phyloP scores from a whole-genome alignment of 1,139 yeast species.

The Nakaseomyces nivariensis region DNA sequence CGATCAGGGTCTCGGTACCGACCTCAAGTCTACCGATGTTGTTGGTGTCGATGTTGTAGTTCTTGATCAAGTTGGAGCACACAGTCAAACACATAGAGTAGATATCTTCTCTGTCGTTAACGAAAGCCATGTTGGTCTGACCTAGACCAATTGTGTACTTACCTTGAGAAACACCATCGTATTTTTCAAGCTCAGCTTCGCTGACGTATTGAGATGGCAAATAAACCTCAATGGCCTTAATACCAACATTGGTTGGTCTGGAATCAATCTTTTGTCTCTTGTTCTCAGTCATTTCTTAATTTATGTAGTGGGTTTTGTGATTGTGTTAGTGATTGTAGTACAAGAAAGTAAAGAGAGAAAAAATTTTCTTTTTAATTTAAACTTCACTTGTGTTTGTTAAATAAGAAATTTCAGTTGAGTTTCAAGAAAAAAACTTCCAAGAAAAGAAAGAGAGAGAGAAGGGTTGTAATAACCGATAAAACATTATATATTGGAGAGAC shows the following conservation, averaged over 20 bases:
- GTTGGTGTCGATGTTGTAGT: conserved; percentile 72
- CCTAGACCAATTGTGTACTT: conserved; percentile 98
- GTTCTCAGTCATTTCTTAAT: conserved; percentile 25
- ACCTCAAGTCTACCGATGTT: conserved; percentile 92
- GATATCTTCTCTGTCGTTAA: conserved; percentile 94
- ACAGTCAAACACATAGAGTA: conserved; percentile 87
- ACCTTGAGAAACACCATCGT: conserved; percentile 82
- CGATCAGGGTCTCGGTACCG: conserved; percentile 95
- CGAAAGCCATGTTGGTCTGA: conserved; percentile 96
- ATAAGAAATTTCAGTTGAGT: no score
- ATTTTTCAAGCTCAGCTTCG: conserved; percentile 79
- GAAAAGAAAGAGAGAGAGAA: no score
- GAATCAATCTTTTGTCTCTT: conserved; percentile 26
- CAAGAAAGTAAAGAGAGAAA: background rate
- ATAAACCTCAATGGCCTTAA: conserved; percentile 90
- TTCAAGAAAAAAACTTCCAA: no score
- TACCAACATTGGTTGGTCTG: conserved; percentile 76
- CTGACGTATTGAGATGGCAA: conserved; percentile 76
- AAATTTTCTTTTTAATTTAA: background rate
- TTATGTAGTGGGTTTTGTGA: background rate
- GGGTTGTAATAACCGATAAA: no score
- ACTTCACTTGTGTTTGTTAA: no score
- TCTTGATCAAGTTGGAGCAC: conserved; percentile 60
- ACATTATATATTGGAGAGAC: no score
- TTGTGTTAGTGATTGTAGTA: background rate